Base-by-base conservation (phyloP, 352 stramenopile species). In the Paralagenidium karlingii region DNA sequence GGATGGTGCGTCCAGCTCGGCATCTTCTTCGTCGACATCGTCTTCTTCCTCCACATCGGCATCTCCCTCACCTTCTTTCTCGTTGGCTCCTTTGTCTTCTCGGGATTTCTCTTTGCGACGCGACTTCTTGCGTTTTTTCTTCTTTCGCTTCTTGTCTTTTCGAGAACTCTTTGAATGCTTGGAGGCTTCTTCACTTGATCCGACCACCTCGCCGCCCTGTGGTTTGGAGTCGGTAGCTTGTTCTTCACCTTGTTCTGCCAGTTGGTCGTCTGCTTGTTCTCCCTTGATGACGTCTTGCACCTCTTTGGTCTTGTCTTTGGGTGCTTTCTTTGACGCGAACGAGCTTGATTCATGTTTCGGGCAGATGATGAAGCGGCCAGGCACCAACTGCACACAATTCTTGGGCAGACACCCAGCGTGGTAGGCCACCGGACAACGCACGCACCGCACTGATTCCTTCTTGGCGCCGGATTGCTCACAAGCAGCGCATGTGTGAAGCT, bases 401-500 rank as follows among this genome's bases (percentile, higher is more conserved):
- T 41, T 27, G 27, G 77, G 77, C 24, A 91, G 34, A 55, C 77
- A 91, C 39, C 68, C 76, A 30, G 71, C 71, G 43, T 91, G 77
- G 32, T 83, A 91, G 15, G 77, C 77, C 32, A 83, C 73, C 0
- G 77, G 74, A 37, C 77, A 91, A 5, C 77, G 52, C 54, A 79
- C 75, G 34, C 77, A 91, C 24, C 32, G 52, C 24, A 91, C 76
- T 0, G 74, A 68, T 38, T 88, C 74, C 43, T 83, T 78, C 54
- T 84, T 76, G 13, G 68, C 70, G 8, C 74, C 74, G 8, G 74
- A 87, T 27, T 83, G 68, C 26, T 76, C 76, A 55, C 74, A 87
- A 1, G 61, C 59, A 9, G 73, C 64, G 27, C 77, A 91, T 34
- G 77, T 91, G 41, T 90, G 77, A 15, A 91, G 55, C 58, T 68